These are phyloP conservation scores for Salix brachista DNA, from an alignment of 345 rosid genomes.

Conservation along the genomic window DNA sequence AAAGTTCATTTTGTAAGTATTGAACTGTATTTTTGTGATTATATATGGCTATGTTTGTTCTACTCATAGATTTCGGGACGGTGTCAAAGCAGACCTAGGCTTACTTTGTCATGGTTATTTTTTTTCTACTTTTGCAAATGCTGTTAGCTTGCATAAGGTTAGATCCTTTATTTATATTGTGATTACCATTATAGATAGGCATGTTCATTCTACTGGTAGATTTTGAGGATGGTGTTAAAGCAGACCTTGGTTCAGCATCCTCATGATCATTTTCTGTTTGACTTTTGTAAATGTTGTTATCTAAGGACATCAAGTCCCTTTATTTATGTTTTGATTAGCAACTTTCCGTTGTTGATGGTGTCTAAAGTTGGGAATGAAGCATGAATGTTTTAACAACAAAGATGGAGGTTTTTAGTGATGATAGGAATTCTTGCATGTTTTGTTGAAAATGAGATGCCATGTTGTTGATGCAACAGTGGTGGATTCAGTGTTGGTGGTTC, in stretches of 20 bases:
- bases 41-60: slow-evolving; percentile 2
- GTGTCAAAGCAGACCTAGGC: slow-evolving; percentile 1
- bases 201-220: background rate
- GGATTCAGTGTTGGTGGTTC: background rate
- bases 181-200: background rate
- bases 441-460: background rate
- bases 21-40: background rate
- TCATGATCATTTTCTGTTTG: slow-evolving; percentile 4
- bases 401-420: background rate
- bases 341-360: background rate
- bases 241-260: background rate
- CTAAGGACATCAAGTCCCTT: background rate
- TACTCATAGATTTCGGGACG: background rate
- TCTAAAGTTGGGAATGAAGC: background rate
- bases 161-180: background rate
- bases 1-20: slow-evolving; percentile 81
- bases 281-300: background rate
- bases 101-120: background rate
- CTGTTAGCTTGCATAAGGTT: background rate
- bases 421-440: background rate
- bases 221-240: background rate
- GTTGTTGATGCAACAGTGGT: background rate
- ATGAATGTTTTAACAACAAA: background rate
- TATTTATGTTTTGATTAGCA: background rate
- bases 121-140: background rate